Evolutionary conservation across 768 basidiomycete species (phyloP), one percentile per base, ranked within the genome.

Genomic region (Xerocomellus intermedius): DNA sequence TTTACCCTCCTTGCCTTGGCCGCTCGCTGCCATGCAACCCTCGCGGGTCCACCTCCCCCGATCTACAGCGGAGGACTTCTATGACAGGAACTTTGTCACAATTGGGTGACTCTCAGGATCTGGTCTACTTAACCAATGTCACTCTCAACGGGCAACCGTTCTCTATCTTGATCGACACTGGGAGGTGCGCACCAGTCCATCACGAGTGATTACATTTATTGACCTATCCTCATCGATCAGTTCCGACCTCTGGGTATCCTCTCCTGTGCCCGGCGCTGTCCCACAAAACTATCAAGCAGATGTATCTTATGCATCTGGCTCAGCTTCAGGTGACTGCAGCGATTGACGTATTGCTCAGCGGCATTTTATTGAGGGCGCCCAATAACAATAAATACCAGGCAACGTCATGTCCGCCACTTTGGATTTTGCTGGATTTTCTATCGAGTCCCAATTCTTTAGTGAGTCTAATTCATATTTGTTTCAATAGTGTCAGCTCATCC

Each of bases 301-400:
- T 16, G 76, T 86, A 19, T 62, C 68, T 8, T 87, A 87, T 70
- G 85, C 83, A 16, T 74, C 80, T 16, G 83, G 82, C 32, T 66
- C 67, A 2, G 80, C 81, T 4, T 52, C 72, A 59, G 85, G 85
- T 84, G 51, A 38, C 21, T 26, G 5, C 50, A 30, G 2, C 1
- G 4, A 13, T 16, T 38, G 8, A 6, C 7, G 1, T 39, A n/a
- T 22, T 38, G 44, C 22, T 24, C 46, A 22, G 6, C 8, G 9
- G n/a, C 30, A 28, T 56, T 48, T 36, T 28, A 26, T 43, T 57
- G 33, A 48, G 16, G 9, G 37, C 32, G 8, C 38, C 30, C n/a
- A n/a, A n/a, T n/a, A n/a, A n/a, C n/a, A n/a, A n/a, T 16, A 8
- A 26, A 42, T 16, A 4, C 46, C 45, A 74, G 73, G 72, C 46